phyloP scores from a whole-genome alignment of 148 eudicot genomes.

The Hydrangea macrophylla region DNA sequence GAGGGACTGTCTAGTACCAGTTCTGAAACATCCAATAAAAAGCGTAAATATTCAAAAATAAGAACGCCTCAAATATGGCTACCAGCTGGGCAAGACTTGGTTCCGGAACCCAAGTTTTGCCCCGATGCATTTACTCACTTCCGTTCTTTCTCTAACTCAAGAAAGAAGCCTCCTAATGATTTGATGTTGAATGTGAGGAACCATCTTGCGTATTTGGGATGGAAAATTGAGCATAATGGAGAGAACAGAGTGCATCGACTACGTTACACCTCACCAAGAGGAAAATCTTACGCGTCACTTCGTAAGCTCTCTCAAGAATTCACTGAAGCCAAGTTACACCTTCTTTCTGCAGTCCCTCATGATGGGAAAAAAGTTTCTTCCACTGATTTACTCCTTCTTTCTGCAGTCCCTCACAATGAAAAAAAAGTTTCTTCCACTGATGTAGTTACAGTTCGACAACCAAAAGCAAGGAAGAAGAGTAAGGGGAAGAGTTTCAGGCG shows the following conservation, averaged over 20 bases:
- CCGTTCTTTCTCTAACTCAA: not conserved
- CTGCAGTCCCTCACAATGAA: conserved; percentile 6
- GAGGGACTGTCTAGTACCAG: conserved; percentile 9
- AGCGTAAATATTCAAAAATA: not conserved
- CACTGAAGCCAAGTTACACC: not conserved
- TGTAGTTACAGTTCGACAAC: conserved; percentile 7
- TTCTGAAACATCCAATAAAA: conserved; percentile 2
- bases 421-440: not conserved
- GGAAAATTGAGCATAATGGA: conserved; percentile 45
- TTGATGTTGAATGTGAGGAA: conserved; percentile 25
- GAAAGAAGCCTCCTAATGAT: not conserved
- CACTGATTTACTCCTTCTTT: not conserved
- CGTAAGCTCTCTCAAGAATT: conserved; percentile 23
- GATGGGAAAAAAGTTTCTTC: not conserved
- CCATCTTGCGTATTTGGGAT: conserved; percentile 62
- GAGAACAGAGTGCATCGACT: conserved; percentile 1
- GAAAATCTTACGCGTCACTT: conserved; percentile 34
- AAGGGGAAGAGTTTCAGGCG: too few relatives aligned
- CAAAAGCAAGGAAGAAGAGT: too few relatives aligned
- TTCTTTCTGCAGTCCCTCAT: conserved; percentile 14
- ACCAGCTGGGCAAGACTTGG: conserved; percentile 26
- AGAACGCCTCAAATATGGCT: conserved; percentile 20
- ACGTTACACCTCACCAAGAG: conserved; percentile 58
- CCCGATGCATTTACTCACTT: conserved; percentile 42
- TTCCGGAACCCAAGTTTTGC: conserved; percentile 36